Base-by-base conservation (phyloP, 148 eudicot species). In the Silene uniflora region DNA sequence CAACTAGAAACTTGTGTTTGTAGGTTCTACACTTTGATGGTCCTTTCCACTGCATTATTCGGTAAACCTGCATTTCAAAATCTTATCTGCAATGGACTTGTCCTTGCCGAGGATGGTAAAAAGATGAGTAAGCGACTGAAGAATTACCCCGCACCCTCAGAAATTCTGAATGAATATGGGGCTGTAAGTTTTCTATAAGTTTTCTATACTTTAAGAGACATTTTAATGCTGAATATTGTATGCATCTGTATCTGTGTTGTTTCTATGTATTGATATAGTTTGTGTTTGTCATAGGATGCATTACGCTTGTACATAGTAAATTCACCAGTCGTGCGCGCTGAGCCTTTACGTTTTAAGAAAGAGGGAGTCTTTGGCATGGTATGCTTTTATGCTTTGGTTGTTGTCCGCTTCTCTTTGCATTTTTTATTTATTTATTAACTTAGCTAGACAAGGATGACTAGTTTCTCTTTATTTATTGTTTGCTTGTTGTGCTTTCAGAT, bases 1-100 rank as follows among this genome's bases (percentile, higher is more conserved):
- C 24, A 13, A 49, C 39, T 54, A 73, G 21, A 81, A 39, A 39
- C 64, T 75, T 42, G 11, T 5, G 39, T 22, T 49, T 78, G 64
- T 81, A 92, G 97, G 97, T 95, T 95, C 78, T 95, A 95, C 75
- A 95, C 97, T 72, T 90, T 92, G 82, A 95, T 95, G 98, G 98
- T 95, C 75, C 84, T 95, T 73, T 95, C 98, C 44, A 95, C 98
- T 62, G 98, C 97, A 60, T 88, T 95, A 69, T 95, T 95, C 82
- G 96, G 84, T 39, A 87, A 92, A 77, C 98, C 97, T 68, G 98
- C 98, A 65, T 95, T 95, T 70, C 85, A 84, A 80, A 95, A 92
- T 85, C 97, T 95, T 67, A 90, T 95, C 73, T 95, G 98, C 91
- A 95, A 92, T 83, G 98, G 98, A 67, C 98, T 95, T 84, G 91